Conservation (phyloP, 441 rosid genomes). For the Hura crepitans region DNA sequence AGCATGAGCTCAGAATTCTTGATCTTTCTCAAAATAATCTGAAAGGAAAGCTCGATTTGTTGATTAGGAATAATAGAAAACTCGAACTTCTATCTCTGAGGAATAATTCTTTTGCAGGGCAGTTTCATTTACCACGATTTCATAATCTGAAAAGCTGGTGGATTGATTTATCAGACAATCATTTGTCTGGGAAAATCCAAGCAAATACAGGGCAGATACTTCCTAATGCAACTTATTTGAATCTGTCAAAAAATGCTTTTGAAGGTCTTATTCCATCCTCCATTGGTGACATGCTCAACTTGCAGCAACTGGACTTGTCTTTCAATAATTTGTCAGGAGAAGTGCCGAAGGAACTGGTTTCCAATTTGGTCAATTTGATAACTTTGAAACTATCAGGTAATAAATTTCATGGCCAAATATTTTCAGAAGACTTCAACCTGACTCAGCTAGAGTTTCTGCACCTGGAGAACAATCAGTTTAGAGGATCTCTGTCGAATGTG, state of each 20-base stretch:
- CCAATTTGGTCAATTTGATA: background rate
- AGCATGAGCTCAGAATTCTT: constrained; percentile 20
- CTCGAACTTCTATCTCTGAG: background rate
- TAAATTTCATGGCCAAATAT: constrained; percentile 4
- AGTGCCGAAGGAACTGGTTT: background rate
- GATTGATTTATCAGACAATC: constrained; percentile 31
- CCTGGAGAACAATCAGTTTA: constrained; percentile 8
- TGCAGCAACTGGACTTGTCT: constrained; percentile 1
- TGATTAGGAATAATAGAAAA: constrained; percentile 23
- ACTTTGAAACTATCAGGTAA: constrained; percentile 10
- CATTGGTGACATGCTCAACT: background rate
- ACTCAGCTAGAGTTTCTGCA: background rate
- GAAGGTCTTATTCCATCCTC: constrained; percentile 2
- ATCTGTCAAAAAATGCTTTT: constrained; percentile 7
- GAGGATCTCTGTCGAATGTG: constrained; percentile 9
- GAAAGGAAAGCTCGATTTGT: constrained; percentile 15
- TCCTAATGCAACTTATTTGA: background rate
- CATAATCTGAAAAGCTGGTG: background rate
- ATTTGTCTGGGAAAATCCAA: constrained; percentile 1
- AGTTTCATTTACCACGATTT: constrained; percentile 12
- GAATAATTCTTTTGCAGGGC: constrained; percentile 23
- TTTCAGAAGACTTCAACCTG: constrained; percentile 6
- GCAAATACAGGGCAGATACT: background rate
- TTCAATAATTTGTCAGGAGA: constrained; percentile 14
- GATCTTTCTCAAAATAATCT: constrained; percentile 20